phyloP scores from a whole-genome alignment of 2,329 filamentous ascomycete species.

The Neocucurbitaria cava region DNA sequence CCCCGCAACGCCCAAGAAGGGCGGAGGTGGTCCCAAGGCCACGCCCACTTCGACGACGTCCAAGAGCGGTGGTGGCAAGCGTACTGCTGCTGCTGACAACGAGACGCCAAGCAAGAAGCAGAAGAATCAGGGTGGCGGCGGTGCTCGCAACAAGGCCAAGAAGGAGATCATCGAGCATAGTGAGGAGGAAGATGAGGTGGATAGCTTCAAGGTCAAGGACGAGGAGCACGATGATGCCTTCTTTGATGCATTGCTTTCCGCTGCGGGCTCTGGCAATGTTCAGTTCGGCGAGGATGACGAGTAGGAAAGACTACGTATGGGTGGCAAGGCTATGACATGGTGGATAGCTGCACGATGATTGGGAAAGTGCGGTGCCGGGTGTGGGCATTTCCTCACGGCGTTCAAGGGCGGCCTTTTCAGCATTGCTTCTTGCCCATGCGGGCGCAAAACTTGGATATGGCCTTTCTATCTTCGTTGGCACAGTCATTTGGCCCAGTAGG shows the following conservation, averaged over 20 bases:
- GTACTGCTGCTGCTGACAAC: slow-evolving; percentile 10
- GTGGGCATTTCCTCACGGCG: not conserved
- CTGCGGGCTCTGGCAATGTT: not conserved
- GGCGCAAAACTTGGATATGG: not conserved
- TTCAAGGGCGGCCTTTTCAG: not conserved
- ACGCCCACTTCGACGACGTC: slow-evolving; percentile 10
- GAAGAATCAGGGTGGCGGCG: slow-evolving; percentile 9
- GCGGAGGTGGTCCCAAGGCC: not conserved
- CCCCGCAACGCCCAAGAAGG: slow-evolving; percentile 32
- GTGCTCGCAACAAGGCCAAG: slow-evolving; percentile 27
- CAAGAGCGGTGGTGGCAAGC: slow-evolving; percentile 20
- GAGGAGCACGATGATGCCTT: slow-evolving; percentile 1
- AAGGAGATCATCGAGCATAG: not conserved
- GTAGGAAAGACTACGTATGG: not conserved
- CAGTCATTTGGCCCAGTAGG: not conserved
- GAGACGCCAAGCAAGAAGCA: slow-evolving; percentile 13
- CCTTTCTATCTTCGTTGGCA: not conserved
- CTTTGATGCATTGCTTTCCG: not conserved
- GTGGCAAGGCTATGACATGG: not conserved
- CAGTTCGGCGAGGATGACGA: not conserved
- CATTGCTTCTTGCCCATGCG: not conserved
- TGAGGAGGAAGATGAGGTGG: not conserved
- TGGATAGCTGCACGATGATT: not conserved
- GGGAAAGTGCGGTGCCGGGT: not conserved
- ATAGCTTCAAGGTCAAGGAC: too few relatives aligned